Conservation (phyloP, 495 filamentous ascomycete genomes). For the Thermochaetoides thermophila region DNA sequence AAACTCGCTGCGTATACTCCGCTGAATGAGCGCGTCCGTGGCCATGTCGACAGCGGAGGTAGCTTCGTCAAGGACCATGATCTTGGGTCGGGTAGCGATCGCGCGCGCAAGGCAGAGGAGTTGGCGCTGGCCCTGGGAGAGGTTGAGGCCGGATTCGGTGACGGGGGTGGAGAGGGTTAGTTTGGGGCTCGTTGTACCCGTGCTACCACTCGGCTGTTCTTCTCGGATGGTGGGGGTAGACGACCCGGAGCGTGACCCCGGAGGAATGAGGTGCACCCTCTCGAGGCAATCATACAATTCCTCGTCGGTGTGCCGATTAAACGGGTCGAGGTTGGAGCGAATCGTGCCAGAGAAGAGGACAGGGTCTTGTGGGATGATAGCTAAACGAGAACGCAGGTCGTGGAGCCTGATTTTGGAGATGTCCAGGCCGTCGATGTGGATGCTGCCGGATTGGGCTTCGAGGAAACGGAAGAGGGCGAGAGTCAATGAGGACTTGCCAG, state of each 20-base stretch:
- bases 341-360: constrained; percentile 80
- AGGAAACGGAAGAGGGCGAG: constrained; percentile 75
- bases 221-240: constrained; percentile 14
- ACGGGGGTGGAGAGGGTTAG: constrained; percentile 44
- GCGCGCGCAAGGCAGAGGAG: constrained; percentile 80
- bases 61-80: constrained; percentile 85
- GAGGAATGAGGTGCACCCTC: constrained; percentile 55
- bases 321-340: constrained; percentile 69
- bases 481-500: constrained; percentile 74
- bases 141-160: constrained; percentile 61
- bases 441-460: constrained; percentile 53
- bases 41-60: constrained; percentile 81
- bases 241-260: constrained; percentile 13
- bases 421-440: constrained; percentile 63
- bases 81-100: constrained; percentile 62
- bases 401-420: constrained; percentile 62
- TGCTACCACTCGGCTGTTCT: too few species aligned
- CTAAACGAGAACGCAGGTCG: constrained; percentile 55
- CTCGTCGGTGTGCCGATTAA: constrained; percentile 52
- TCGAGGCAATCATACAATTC: constrained; percentile 62
- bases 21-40: constrained; percentile 70
- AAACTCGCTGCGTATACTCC: constrained; percentile 69
- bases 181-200: constrained; percentile 42
- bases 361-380: constrained; percentile 70
- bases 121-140: constrained; percentile 80